Evolutionary conservation across 257 asterid species (phyloP).

Genomic region (Rehmannia glutinosa): DNA sequence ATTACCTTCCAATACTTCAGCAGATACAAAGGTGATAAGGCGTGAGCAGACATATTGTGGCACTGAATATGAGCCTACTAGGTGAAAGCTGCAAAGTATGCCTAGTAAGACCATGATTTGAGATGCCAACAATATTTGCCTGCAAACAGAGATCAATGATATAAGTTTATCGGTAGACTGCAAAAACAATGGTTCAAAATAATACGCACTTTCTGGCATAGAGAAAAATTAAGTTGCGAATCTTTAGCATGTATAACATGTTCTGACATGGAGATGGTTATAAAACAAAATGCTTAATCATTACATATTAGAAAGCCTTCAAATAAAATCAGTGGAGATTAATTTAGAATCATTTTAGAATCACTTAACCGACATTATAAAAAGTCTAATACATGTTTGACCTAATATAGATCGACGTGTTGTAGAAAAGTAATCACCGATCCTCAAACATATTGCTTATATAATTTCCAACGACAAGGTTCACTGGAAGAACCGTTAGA

Average conservation of each 20-base stretch:
- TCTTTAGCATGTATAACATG: too few relatives aligned
- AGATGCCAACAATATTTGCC: conserved; percentile 90
- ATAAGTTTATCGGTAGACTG: background rate
- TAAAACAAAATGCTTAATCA: too few relatives aligned
- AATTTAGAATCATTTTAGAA: too few relatives aligned
- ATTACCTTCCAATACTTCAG: conserved; percentile 93
- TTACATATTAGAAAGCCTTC: too few relatives aligned
- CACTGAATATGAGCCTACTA: conserved; percentile 52
- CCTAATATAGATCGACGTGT: background rate
- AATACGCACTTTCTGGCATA: background rate
- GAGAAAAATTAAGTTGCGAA: background rate
- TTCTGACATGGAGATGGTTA: too few relatives aligned
- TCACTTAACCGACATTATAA: too few relatives aligned
- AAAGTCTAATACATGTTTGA: too few relatives aligned
- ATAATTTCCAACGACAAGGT: conserved; percentile 77
- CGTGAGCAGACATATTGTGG: conserved; percentile 84
- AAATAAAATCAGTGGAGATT: too few relatives aligned
- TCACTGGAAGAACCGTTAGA: conserved; percentile 86
- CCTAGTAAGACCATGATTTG: conserved; percentile 83
- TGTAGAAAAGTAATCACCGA: conserved; percentile 46
- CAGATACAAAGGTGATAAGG: conserved; percentile 84
- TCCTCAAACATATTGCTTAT: conserved; percentile 91
- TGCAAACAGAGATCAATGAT: conserved; percentile 29
- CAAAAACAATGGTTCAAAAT: too few relatives aligned
- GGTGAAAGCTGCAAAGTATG: conserved; percentile 71